Evolutionary conservation across 257 asterid genomes (phyloP).

Genomic region (Solanum arcanum): DNA sequence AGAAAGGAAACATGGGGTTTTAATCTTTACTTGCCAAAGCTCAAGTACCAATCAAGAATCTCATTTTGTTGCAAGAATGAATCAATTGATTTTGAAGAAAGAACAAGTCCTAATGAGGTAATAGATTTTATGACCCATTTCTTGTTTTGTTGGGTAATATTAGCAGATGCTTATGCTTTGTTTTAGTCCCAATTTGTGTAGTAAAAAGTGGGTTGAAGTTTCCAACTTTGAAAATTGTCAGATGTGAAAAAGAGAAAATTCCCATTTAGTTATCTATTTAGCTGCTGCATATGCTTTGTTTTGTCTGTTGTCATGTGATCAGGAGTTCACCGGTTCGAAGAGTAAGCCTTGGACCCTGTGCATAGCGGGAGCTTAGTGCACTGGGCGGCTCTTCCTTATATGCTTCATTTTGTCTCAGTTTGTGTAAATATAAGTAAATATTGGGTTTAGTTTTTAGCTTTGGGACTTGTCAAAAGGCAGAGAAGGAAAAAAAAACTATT

Average conservation of each 20-base stretch:
- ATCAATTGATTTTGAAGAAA: not conserved
- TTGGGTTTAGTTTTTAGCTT: not conserved
- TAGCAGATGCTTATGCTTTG: not conserved
- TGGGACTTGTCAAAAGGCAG: not conserved
- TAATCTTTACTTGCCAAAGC: not conserved
- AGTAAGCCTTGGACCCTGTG: not conserved
- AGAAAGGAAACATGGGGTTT: not conserved
- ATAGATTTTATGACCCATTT: not conserved
- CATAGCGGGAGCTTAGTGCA: not conserved
- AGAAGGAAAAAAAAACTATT: not conserved
- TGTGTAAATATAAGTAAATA: not conserved
- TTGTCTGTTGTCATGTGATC: not conserved
- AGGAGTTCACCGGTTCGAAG: not conserved
- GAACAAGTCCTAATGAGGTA: slow-evolving; percentile 11
- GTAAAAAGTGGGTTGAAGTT: not conserved
- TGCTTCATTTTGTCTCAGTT: not conserved
- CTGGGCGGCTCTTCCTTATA: not conserved
- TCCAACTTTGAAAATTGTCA: not conserved
- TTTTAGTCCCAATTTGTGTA: not conserved
- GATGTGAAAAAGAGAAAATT: not conserved
- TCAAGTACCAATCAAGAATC: not conserved
- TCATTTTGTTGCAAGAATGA: not conserved
- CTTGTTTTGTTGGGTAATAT: not conserved
- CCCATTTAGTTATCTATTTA: not conserved
- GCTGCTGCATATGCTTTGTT: not conserved